Evolutionary conservation across 148 eudicot species (phyloP), one percentile per base, ranked within the genome.

Genomic region (Fagopyrum homotropicum): DNA sequence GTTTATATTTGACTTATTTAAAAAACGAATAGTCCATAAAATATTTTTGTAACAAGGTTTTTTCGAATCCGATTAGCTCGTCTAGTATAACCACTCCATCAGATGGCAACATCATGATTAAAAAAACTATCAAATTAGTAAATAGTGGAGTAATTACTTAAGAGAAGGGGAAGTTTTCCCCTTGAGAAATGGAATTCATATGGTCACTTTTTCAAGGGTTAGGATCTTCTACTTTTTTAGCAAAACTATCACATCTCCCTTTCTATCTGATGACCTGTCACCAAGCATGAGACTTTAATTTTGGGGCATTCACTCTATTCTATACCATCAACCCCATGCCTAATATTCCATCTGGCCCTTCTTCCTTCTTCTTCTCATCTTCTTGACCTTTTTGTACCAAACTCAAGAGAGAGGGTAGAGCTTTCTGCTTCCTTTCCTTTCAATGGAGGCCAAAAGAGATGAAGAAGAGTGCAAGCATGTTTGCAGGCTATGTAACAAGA

Each of bases 401-500:
- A n/a, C 50, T 45, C 73, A 17, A 16, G 26, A 22, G 14, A n/a
- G 45, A 45, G n/a, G 96, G 93, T 22, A 88, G 88, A 77, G 86
- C 93, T n/a, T 75, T 92, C 26, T 22, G 26, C 26, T 22, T 64
- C 29, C 73, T 71, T 52, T 52, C 6, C 15, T 45, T 11, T 19
- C 51, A 17, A 79, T 79, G 81, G 48, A 81, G 74, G 9, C 76
- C 81, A 80, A 88, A 17, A 82, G 29, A 12, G 54, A 66, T 12
- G 66, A 84, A 22, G 50, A 76, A 19, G 76, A 79, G 83, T 30
- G 79, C 10, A 86, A 85, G 63, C 81, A 80, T 46, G 72, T 87
- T 29, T 93, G 97, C 75, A 88, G 87, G 81, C 91, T 88, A 87
- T 91, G 98, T 82, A 97, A 94, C n/a, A 93, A 91, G 85, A 90